These are phyloP conservation scores for Thuja plicata DNA, from an alignment of 83 land plant genomes.

Conservation along the genomic window DNA sequence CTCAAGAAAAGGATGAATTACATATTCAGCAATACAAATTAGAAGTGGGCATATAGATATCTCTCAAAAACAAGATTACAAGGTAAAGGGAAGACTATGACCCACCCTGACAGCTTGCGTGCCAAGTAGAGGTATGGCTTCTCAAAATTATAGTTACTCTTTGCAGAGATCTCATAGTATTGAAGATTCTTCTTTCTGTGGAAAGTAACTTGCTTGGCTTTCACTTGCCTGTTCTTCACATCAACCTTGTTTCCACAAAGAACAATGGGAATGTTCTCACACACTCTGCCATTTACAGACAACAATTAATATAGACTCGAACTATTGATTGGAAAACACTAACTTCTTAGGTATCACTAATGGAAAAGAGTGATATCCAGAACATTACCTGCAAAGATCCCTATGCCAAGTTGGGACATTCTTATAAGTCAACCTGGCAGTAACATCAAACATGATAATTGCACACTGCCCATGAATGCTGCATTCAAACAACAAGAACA, in stretches of 20 bases:
- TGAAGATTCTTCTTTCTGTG: conserved; percentile 46
- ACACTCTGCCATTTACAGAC: conserved; percentile 27
- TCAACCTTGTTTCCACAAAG: conserved; percentile 46
- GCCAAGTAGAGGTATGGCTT: conserved; percentile 49
- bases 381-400: conserved; percentile 24
- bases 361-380: background rate
- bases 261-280: conserved; percentile 48
- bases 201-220: conserved; percentile 38
- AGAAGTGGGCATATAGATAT: background rate
- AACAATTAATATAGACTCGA: background rate
- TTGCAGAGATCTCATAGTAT: conserved; percentile 43
- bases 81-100: background rate
- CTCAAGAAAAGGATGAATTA: background rate
- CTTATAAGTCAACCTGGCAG: conserved; percentile 41
- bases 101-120: conserved; percentile 44
- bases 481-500: background rate
- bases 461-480: conserved; percentile 53
- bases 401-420: conserved; percentile 45
- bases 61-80: background rate
- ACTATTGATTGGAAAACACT: background rate
- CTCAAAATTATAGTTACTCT: conserved; percentile 43
- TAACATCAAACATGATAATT: conserved; percentile 47
- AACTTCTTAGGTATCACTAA: background rate
- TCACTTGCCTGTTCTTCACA: conserved; percentile 42
- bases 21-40: background rate